phyloP scores from a whole-genome alignment of 2,329 filamentous ascomycete species.

The Mycosphaerella sp. region DNA sequence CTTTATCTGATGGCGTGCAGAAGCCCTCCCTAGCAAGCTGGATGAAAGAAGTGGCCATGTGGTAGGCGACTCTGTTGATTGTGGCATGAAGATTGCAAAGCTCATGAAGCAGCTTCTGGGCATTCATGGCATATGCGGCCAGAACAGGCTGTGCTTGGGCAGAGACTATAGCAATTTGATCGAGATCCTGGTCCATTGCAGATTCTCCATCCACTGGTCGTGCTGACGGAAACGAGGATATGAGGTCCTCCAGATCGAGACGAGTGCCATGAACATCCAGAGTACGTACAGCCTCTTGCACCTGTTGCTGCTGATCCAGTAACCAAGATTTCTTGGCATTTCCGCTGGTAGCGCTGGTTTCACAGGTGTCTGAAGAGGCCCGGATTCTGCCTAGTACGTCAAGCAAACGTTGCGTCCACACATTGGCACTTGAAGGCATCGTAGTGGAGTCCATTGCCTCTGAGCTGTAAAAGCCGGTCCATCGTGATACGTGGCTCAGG shows the following conservation, averaged over 20 bases:
- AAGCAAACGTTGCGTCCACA: conserved; percentile 6
- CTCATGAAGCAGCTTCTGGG: conserved; percentile 51
- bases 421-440: neutral
- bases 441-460: neutral
- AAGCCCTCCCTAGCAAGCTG: conserved; percentile 80
- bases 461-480: conserved; percentile 33
- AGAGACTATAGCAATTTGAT: conserved; percentile 4
- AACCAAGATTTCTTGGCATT: conserved; percentile 62
- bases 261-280: neutral
- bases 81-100: conserved; percentile 61
- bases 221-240: neutral
- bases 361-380: conserved; percentile 5
- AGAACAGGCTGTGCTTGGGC: conserved; percentile 58
- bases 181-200: neutral
- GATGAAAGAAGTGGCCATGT: conserved; percentile 68
- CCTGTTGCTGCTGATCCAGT: conserved; percentile 14
- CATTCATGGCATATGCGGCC: conserved; percentile 62
- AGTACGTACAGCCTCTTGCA: neutral
- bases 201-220: neutral
- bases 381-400: conserved; percentile 5
- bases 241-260: neutral
- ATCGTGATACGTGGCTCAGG: conserved; percentile 19
- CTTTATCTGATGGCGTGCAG: conserved; percentile 80
- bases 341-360: conserved; percentile 50
- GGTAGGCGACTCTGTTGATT: conserved; percentile 66